phyloP scores from a whole-genome alignment of 2,329 filamentous ascomycete genomes.

The Penicillium sp. region DNA sequence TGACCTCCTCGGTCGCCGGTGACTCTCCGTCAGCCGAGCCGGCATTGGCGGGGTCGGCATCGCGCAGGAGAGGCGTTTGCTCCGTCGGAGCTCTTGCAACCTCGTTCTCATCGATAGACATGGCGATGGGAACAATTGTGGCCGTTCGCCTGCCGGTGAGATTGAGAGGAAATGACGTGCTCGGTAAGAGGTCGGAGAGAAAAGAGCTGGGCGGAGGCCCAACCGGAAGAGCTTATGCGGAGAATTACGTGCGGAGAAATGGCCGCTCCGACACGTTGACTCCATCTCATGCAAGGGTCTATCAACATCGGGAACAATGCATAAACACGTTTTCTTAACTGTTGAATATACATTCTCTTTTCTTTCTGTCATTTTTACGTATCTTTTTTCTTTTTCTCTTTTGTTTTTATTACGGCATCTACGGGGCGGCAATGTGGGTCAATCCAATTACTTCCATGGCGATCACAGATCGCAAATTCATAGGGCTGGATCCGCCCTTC shows the following conservation, averaged over 20 bases:
- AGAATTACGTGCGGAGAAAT: not conserved
- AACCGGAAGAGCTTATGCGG: not conserved
- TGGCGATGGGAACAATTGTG: not conserved
- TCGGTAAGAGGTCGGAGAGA: not conserved
- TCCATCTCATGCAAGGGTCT: not conserved
- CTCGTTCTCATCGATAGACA: constrained; percentile 8
- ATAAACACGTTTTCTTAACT: not conserved
- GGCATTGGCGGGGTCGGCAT: constrained; percentile 13
- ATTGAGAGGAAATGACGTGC: not conserved
- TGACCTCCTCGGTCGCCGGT: constrained; percentile 46
- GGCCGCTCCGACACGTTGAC: not conserved
- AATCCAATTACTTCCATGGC: no score
- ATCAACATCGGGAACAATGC: not conserved
- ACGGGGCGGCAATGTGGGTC: no score
- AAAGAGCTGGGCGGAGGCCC: not conserved
- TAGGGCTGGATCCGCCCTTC: no score
- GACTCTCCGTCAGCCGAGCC: constrained; percentile 10
- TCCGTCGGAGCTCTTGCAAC: constrained; percentile 22
- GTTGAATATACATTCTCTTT: no score
- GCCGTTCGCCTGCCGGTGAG: not conserved
- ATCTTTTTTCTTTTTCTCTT: no score
- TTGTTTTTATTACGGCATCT: no score
- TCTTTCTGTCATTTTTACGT: no score
- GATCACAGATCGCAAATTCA: no score
- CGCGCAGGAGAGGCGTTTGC: constrained; percentile 32